A percentile compares a stretch with the other conserved stretches of the same genome.
Conservation (phyloP, 108 stramenopile genomes). For the Mayamaea pseudoterrestris region DNA sequence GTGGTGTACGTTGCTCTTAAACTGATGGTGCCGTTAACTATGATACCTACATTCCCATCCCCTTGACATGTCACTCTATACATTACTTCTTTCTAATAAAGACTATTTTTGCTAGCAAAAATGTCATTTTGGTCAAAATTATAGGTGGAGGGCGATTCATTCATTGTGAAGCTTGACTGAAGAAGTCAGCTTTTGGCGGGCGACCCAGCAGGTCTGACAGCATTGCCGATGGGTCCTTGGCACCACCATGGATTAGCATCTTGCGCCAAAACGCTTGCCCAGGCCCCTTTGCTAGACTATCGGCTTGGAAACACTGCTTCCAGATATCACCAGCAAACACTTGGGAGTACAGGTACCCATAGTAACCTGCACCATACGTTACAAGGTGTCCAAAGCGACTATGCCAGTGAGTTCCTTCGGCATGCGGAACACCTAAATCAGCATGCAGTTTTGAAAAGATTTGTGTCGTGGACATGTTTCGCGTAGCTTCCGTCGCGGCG, state of each 20-base stretch:
- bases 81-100: too few relatives aligned
- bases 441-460: constrained; percentile 46
- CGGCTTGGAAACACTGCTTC: constrained; percentile 27
- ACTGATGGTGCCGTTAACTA: too few relatives aligned
- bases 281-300: constrained; percentile 14
- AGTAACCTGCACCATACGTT: constrained; percentile 82
- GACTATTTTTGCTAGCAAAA: too few relatives aligned
- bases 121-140: too few relatives aligned
- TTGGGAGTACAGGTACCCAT: constrained; percentile 78
- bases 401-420: constrained; percentile 73
- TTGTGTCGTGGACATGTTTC: constrained; percentile 13
- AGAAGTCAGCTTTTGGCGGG: constrained; percentile 24
- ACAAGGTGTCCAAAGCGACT: constrained; percentile 76
- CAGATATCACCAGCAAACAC: constrained; percentile 76
- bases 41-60: too few relatives aligned
- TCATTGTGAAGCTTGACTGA: too few relatives aligned
- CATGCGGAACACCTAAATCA: constrained; percentile 43
- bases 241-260: constrained; percentile 70
- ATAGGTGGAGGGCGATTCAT: too few relatives aligned
- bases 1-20: too few relatives aligned
- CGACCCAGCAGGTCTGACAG: constrained; percentile 49
- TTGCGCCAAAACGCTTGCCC: constrained; percentile 69
- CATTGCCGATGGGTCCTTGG: constrained; percentile 65
- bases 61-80: too few relatives aligned
- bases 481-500: not conserved